These are phyloP conservation scores for Corylus americana DNA, from an alignment of 306 rosid genomes.

Conservation along the genomic window DNA sequence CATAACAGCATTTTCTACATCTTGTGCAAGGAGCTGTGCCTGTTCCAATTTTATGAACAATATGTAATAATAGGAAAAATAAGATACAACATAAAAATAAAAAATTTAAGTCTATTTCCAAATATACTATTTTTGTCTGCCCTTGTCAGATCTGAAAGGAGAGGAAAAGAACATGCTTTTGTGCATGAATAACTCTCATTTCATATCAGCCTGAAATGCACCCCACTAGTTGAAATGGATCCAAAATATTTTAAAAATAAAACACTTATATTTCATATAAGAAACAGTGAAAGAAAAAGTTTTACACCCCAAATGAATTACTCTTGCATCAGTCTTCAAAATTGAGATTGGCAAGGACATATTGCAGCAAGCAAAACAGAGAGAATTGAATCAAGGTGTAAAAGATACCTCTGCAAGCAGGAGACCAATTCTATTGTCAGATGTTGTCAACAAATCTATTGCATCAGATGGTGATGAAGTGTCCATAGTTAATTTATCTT, in stretches of 20 bases:
- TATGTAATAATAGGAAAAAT: conserved; percentile 12
- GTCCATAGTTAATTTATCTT: conserved; percentile 71
- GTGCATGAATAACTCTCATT: not conserved
- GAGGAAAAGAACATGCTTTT: not conserved
- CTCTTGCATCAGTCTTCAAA: conserved; percentile 1
- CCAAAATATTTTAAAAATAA: not conserved
- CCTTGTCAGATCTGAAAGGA: not conserved
- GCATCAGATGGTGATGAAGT: conserved; percentile 74
- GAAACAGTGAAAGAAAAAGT: not conserved
- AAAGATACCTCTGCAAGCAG: conserved; percentile 84
- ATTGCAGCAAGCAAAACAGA: not conserved
- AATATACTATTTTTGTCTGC: not conserved
- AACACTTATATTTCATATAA: too few relatives aligned
- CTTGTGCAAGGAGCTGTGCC: conserved; percentile 93
- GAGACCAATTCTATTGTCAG: conserved; percentile 87
- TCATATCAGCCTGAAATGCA: not conserved
- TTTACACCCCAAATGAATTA: not conserved
- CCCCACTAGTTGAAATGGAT: not conserved
- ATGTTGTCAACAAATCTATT: conserved; percentile 72
- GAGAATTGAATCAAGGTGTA: conserved; percentile 6
- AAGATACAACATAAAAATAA: not conserved
- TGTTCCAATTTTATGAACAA: conserved; percentile 40
- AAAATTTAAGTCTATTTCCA: not conserved
- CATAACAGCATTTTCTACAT: conserved; percentile 49
- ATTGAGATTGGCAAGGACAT: conserved; percentile 13